These are phyloP conservation scores for Phialocephala sp. DNA, from an alignment of 2,329 filamentous ascomycete genomes.

Conservation along the genomic window DNA sequence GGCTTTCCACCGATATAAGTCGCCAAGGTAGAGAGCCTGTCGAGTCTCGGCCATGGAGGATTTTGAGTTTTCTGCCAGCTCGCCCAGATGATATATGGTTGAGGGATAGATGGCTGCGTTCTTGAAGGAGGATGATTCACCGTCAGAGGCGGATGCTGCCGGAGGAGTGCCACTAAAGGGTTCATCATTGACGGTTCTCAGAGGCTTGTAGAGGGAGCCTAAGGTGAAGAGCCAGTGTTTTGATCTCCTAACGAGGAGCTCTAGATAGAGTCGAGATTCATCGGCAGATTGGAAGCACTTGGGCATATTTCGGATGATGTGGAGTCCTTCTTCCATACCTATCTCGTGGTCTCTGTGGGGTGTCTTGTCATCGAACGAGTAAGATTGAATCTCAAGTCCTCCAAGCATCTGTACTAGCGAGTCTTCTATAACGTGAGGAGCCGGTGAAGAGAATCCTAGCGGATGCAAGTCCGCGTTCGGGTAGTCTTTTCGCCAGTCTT, in stretches of 20 bases:
- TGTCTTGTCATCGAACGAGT: conserved; percentile 49
- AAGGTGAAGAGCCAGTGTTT: conserved; percentile 19
- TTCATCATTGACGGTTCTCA: neutral
- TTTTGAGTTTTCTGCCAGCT: neutral
- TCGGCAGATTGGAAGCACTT: conserved; percentile 16
- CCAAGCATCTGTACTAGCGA: conserved; percentile 66
- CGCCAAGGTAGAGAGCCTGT: neutral
- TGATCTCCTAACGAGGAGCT: conserved; percentile 22
- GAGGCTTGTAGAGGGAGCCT: neutral
- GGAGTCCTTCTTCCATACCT: conserved; percentile 17
- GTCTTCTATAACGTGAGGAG: conserved; percentile 48
- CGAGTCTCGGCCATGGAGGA: neutral
- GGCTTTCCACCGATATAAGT: neutral
- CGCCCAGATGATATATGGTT: neutral
- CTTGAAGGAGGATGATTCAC: too few relatives aligned
- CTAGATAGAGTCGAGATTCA: conserved; percentile 22
- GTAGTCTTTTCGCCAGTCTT: conserved; percentile 38
- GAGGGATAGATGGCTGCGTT: neutral
- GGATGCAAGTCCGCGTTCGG: conserved; percentile 5
- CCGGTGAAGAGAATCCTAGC: conserved; percentile 22
- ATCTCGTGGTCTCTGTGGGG: conserved; percentile 9
- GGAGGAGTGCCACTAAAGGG: too few relatives aligned
- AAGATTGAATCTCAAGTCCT: conserved; percentile 64
- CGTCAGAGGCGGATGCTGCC: neutral
- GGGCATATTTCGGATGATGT: conserved; percentile 25